Conservation (phyloP, 108 stramenopile species). For the Pseudonitzschia delicatissima region DNA sequence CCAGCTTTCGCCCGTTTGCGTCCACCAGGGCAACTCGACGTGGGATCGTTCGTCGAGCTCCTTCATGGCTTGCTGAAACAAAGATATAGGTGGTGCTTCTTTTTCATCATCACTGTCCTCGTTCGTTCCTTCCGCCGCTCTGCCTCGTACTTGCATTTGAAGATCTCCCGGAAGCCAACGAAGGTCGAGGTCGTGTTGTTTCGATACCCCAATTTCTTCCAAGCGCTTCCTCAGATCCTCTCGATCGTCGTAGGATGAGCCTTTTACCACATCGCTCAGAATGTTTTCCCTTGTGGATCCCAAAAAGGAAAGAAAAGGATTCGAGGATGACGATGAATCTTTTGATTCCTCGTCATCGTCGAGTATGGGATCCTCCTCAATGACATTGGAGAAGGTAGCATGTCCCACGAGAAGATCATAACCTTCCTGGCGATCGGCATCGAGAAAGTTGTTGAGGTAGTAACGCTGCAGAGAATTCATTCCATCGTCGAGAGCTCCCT, state of each 20-base stretch:
- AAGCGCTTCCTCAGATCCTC: neutral
- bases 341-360: neutral
- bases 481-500: slow-evolving; percentile 93
- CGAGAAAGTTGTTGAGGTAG: slow-evolving; percentile 94
- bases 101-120: neutral
- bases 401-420: slow-evolving; percentile 90
- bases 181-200: slow-evolving; percentile 28
- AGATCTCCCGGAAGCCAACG: slow-evolving; percentile 72
- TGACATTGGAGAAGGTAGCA: slow-evolving; percentile 36
- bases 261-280: slow-evolving; percentile 1
- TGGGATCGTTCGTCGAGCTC: slow-evolving; percentile 43
- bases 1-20: slow-evolving; percentile 2
- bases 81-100: slow-evolving; percentile 16
- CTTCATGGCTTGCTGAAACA: slow-evolving; percentile 18
- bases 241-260: neutral
- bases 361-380: slow-evolving; percentile 8
- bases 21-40: slow-evolving; percentile 49
- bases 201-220: slow-evolving; percentile 13
- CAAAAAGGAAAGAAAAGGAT: neutral
- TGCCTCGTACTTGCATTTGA: slow-evolving; percentile 49
- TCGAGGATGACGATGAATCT: neutral
- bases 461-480: slow-evolving; percentile 95
- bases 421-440: slow-evolving; percentile 94
- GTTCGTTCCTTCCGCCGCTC: neutral
- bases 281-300: slow-evolving; percentile 1